Base-by-base conservation (phyloP, 2,329 filamentous ascomycete species). In the Blastomyces silverae region DNA sequence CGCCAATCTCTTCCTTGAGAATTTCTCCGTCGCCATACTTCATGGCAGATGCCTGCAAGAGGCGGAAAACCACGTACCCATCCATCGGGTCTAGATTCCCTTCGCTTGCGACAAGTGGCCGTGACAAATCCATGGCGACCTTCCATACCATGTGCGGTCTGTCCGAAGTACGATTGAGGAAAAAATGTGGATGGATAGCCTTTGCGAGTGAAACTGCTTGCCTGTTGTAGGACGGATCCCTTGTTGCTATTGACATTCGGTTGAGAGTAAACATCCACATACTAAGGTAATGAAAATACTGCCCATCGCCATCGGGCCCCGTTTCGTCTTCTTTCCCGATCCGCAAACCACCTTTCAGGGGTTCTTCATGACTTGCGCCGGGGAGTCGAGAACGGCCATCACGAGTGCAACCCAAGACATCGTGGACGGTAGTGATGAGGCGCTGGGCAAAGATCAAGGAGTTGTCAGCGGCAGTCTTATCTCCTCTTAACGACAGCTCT, bases 211-310 rank as follows among this genome's bases (percentile, higher is more conserved):
- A 74, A 2, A 85, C 76, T 0, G 83, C 84, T 61, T 82, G 76
- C 37, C 75, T 73, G 66, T 85, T 85, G 67, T 80, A 86, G 8
- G 66, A 69, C 11, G 71, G 68, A 28, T 85, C 78, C 0, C 75
- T 75, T 0, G 80, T 78, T 2, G 82, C 83, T 46, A 81, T 66
- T 0, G 81, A 77, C 52, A 85, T 74, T 1, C 84, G 77, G 69
- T 84, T 85, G 4, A 87, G 76, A 1, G 84, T 83, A 70, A 85
- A 86, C 83, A 86, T 85, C 84, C 84, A 87, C 5, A 86, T 70
- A 0, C 83, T 86, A 25, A 86, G 75, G 67, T 86, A 86, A 69
- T 86, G 84, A 68, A 85, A 83, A 66, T 87, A 86, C 71, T 87
- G 84, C 2, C 84, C 84, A 70, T 87, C 84, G 8, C 79, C 77